These are phyloP conservation scores for Stagonosporopsis tanaceti DNA, from an alignment of 2,329 filamentous ascomycete genomes.

Conservation along the genomic window DNA sequence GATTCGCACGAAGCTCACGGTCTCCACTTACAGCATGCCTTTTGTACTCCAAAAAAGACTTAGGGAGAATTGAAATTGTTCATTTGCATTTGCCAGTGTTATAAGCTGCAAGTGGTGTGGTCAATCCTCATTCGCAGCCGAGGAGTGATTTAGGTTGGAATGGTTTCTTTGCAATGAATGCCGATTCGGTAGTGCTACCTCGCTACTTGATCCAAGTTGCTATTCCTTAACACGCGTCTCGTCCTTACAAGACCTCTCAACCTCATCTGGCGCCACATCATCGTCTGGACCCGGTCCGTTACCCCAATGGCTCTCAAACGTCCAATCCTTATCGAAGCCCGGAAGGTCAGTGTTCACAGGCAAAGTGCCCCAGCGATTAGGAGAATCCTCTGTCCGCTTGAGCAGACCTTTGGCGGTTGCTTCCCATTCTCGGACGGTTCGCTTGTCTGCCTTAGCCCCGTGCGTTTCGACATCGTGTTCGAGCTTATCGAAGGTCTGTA, in stretches of 20 bases:
- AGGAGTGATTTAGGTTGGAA: too few species aligned
- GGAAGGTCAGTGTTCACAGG: not conserved
- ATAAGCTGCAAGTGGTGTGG: too few species aligned
- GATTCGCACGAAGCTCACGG: too few species aligned
- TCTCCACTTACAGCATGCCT: too few species aligned
- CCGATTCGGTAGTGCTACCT: not conserved
- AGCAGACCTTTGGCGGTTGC: not conserved
- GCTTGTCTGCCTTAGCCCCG: not conserved
- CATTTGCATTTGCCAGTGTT: too few species aligned
- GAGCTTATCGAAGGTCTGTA: not conserved
- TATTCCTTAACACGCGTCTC: not conserved
- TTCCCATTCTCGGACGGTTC: conserved; percentile 1
- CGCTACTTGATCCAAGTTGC: not conserved
- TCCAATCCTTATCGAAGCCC: not conserved
- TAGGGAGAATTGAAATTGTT: too few species aligned
- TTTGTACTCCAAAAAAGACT: too few species aligned
- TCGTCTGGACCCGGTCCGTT: not conserved
- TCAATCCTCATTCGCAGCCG: too few species aligned
- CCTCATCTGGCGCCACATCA: conserved; percentile 1
- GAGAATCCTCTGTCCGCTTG: not conserved
- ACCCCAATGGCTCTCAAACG: not conserved
- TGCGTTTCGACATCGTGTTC: not conserved
- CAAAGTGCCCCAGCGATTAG: not conserved
- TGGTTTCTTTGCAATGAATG: not conserved
- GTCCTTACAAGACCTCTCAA: not conserved